Percentiles rank a stretch among this genome's conserved stretches.
Conservation (phyloP, 2,329 filamentous ascomycete genomes). For the Thyridium curvatum region DNA sequence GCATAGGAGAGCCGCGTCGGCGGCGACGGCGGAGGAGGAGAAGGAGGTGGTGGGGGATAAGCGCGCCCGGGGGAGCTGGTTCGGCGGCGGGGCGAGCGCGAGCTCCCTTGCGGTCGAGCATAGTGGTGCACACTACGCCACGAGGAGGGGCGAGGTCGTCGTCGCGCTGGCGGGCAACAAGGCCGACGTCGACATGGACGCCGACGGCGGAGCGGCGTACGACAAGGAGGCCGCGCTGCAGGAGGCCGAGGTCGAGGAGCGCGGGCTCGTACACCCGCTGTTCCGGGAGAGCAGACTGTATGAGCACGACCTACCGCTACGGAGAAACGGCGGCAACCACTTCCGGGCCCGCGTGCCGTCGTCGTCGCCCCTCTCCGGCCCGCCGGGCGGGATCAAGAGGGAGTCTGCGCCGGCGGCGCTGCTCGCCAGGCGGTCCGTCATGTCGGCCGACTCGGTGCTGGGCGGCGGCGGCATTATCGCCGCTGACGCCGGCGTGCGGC, state of each 20-base stretch:
- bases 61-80: background rate
- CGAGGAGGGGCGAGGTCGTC: conserved; percentile 26
- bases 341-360: background rate
- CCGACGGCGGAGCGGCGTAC: background rate
- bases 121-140: too few species aligned
- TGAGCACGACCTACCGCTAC: conserved; percentile 1
- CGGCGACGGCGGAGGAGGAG: too few species aligned
- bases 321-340: background rate
- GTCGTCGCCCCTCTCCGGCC: too few species aligned
- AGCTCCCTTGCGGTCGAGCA: background rate
- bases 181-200: conserved; percentile 20
- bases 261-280: conserved; percentile 12
- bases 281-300: conserved; percentile 12
- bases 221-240: conserved; percentile 10
- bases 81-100: conserved; percentile 3
- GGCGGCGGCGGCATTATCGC: too few species aligned
- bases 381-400: too few species aligned
- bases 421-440: background rate
- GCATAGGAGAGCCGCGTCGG: background rate
- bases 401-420: background rate
- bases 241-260: conserved; percentile 9
- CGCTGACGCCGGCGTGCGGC: background rate
- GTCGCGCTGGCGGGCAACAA: conserved; percentile 68
- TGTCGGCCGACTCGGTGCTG: too few species aligned
- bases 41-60: background rate